phyloP scores from a whole-genome alignment of 1,139 yeast genomes.

The Nematodospora anomalae region DNA sequence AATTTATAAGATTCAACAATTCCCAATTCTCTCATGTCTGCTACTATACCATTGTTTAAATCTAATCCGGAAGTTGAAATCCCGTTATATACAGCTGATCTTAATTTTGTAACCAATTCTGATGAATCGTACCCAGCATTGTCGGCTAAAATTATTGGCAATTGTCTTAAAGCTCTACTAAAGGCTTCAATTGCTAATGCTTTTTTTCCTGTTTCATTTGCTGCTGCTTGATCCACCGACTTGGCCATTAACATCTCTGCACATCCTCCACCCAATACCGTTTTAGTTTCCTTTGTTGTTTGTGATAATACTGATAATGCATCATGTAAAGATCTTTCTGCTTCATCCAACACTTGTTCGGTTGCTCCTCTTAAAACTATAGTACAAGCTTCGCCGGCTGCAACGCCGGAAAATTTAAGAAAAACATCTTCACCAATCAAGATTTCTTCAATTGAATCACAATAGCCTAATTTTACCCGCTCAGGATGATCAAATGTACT shows the following conservation, averaged over 20 bases:
- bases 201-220: slow-evolving; percentile 90
- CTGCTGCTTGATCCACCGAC: slow-evolving; percentile 95
- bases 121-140: slow-evolving; percentile 97
- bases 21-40: slow-evolving; percentile 93
- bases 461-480: slow-evolving; percentile 78
- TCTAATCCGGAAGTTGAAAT: slow-evolving; percentile 90
- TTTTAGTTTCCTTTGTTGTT: slow-evolving; percentile 91
- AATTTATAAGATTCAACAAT: slow-evolving; percentile 89
- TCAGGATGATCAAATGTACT: slow-evolving; percentile 96
- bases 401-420: slow-evolving; percentile 90
- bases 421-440: slow-evolving; percentile 88
- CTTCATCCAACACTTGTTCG: slow-evolving; percentile 92
- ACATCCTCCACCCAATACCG: slow-evolving; percentile 97
- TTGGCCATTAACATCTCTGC: slow-evolving; percentile 98
- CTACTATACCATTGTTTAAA: slow-evolving; percentile 76
- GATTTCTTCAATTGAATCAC: slow-evolving; percentile 87
- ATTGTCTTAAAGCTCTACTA: slow-evolving; percentile 89
- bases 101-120: slow-evolving; percentile 84
- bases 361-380: slow-evolving; percentile 96
- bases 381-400: slow-evolving; percentile 96
- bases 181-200: slow-evolving; percentile 93
- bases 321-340: slow-evolving; percentile 96
- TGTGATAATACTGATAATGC: slow-evolving; percentile 94
- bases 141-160: slow-evolving; percentile 94
- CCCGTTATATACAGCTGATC: slow-evolving; percentile 92